Evolutionary conservation across 257 asterid genomes (phyloP), one percentile per base, ranked within the genome.

Genomic region (Hygrophila difformis): DNA sequence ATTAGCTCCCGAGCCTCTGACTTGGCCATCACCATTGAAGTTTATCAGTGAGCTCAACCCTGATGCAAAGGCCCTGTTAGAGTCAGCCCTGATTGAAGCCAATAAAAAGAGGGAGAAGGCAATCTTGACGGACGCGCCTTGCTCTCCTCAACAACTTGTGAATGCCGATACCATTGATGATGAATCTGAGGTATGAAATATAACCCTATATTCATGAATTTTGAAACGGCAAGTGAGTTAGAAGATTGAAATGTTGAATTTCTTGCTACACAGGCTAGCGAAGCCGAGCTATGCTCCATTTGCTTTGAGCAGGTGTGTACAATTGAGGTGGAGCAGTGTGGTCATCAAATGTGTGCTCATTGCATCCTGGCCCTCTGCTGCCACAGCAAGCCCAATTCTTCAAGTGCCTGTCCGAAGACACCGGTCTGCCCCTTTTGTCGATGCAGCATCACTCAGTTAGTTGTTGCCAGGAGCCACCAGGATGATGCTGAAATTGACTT

Each of bases 301-400:
- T 85, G 94, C 78, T 85, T 85, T 6, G 94, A 85, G 65, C 85
- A 78, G 9, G 61, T 36, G 0, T 78, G 94, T 59, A 69, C 75
- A 12, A 76, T 85, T 3, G 94, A 85, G 75, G 81, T 85, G 43
- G 79, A 72, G 52, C 55, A 57, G 39, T 85, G 96, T 49, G 80
- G 94, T 17, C 96, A 85, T 56, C 85, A 76, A 47, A 85, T 85
- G 88, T 85, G 96, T 60, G 96, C 94, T 21, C 78, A 73, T 50
- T 81, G 96, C 46, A 49, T 67, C 33, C 69, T 85, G 35, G 81
- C 92, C 44, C 68, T 85, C 43, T 81, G 94, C 53, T 85, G 94
- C 61, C 86, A 76, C 74, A 69, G 53, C 52, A 78, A 76, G 57
- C 69, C 81, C 40, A 70, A 51, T 53, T 61, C 82, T 19, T 47